Evolutionary conservation across 1,284 basidiomycete species (phyloP).

Genomic region (Rhodotorula glutinis): DNA sequence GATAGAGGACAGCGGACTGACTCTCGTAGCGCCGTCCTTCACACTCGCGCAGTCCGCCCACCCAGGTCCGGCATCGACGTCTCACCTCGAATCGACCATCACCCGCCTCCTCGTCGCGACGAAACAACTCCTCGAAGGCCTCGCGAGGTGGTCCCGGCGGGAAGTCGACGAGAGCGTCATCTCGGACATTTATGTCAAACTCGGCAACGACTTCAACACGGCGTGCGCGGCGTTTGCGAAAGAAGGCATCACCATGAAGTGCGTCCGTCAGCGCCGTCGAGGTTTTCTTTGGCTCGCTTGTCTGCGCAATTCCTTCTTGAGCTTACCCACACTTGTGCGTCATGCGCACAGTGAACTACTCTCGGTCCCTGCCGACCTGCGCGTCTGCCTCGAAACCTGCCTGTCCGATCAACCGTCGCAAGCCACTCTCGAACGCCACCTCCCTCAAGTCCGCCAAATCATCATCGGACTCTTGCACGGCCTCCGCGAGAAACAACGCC

Average conservation of each 20-base stretch:
- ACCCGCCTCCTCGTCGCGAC: conserved; percentile 92
- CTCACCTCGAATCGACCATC: conserved; percentile 48
- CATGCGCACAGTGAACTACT: conserved; percentile 72
- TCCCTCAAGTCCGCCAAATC: conserved; percentile 86
- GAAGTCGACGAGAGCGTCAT: conserved; percentile 76
- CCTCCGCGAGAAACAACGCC: conserved; percentile 82
- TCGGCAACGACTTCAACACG: conserved; percentile 96
- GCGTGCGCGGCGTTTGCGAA: conserved; percentile 83
- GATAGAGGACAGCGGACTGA: not conserved
- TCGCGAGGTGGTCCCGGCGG: conserved; percentile 81
- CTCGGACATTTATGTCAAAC: conserved; percentile 91
- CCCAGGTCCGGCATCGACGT: not conserved
- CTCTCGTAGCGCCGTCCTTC: too few relatives aligned
- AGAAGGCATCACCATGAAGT: conserved; percentile 89
- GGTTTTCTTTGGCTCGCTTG: too few relatives aligned
- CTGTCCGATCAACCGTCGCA: conserved; percentile 81
- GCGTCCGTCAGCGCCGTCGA: too few relatives aligned
- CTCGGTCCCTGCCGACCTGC: conserved; percentile 82
- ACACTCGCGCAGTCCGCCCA: not conserved
- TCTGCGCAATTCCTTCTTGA: conserved; percentile 2
- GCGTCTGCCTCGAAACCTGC: conserved; percentile 82
- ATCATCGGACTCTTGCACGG: conserved; percentile 91
- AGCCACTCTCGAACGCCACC: conserved; percentile 80
- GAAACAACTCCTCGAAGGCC: conserved; percentile 79
- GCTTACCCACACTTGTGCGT: too few relatives aligned